Evolutionary conservation across 768 basidiomycete species (phyloP), one percentile per base, ranked within the genome.

Genomic region (Mycena filopes): DNA sequence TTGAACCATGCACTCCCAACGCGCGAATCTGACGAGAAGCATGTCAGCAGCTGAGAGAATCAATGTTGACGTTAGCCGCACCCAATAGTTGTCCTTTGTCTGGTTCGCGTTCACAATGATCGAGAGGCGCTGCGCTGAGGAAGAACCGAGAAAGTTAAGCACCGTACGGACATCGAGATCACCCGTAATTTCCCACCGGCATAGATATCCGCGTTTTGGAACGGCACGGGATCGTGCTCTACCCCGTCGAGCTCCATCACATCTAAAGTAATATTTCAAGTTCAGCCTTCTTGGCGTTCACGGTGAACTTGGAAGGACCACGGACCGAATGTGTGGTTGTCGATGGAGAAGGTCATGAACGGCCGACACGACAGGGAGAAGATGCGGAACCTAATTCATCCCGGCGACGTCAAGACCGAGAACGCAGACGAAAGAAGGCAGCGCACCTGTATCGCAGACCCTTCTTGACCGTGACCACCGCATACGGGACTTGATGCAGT

Each of bases 51-150:
- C n/a, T 10, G 20, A n/a, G 26, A 46, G 4, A 28, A 0, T 43
- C 12, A 26, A 18, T n/a, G 46, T 26, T 26, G 7, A 12, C 15
- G 16, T 26, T n/a, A 23, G 50, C 60, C 13, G n/a, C 28, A 61
- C 60, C 74, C 82, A 83, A 71, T 84, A 84, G 70, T 84, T 84
- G 43, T 64, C 76, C 20, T 82, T 70, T 20, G 74, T 74, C 63
- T 83, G 81, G 65, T 81, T 77, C 16, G 83, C 82, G 23, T 78
- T 64, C 29, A 84, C 66, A 64, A 81, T 71, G 42, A 76, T 69
- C 16, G 80, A 80, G 20, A 74, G 69, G 63, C 79, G 78, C 65
- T 80, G 79, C n/a, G 77, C 79, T 75, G 53, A 20, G 8, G 33
- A n/a, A 23, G 12, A 33, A 33, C 12, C 12, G 23, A 42, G 55